A percentile compares a stretch with the other conserved stretches of the same genome.
Conservation (phyloP, 306 rosid species). For the Prunus davidiana region DNA sequence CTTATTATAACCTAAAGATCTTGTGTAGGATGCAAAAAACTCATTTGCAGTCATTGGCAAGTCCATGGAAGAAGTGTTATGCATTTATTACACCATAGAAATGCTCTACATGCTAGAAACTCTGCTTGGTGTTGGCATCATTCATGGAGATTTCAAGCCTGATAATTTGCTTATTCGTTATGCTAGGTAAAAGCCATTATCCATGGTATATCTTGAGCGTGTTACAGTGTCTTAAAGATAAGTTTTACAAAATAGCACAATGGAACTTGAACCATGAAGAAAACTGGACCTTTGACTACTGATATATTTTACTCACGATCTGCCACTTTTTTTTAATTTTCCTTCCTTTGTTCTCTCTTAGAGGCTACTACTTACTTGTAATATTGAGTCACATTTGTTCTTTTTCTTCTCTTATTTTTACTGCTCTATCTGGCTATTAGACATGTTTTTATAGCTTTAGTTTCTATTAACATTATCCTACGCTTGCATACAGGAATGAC, state of each 20-base stretch:
- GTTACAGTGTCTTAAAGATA: background rate
- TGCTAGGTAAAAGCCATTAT: conserved; percentile 53
- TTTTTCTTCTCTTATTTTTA: background rate
- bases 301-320: background rate
- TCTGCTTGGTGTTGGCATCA: conserved; percentile 70
- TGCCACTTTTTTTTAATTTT: background rate
- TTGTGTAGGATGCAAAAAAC: conserved; percentile 78
- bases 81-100: conserved; percentile 84
- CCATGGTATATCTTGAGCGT: conserved; percentile 20
- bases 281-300: background rate
- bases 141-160: conserved; percentile 98
- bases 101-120: conserved; percentile 83
- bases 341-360: background rate
- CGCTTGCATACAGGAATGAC: background rate
- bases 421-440: background rate
- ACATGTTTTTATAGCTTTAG: background rate
- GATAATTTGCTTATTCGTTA: conserved; percentile 92
- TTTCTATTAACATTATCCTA: background rate
- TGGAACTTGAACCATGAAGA: background rate
- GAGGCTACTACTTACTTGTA: background rate
- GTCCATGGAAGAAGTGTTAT: conserved; percentile 85
- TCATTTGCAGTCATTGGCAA: conserved; percentile 59
- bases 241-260: background rate
- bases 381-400: background rate
- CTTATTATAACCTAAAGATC: conserved; percentile 25